Conservation (phyloP, 345 rosid species). For the Balakata baccata region DNA sequence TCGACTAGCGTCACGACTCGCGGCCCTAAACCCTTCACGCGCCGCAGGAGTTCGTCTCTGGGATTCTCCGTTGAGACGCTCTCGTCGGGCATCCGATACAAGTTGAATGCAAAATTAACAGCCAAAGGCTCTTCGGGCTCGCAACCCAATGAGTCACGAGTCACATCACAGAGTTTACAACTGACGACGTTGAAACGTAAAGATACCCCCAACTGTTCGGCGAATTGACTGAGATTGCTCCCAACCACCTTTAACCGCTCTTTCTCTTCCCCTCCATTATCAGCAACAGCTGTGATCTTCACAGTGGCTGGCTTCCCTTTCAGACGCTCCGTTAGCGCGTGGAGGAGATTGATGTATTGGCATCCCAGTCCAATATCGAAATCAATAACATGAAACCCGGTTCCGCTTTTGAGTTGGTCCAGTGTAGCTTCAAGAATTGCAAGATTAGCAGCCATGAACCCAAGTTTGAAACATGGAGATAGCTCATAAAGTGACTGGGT, state of each 20-base stretch:
- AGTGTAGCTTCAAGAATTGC: conserved; percentile 65
- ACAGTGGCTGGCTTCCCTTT: conserved; percentile 31
- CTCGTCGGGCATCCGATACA: conserved; percentile 76
- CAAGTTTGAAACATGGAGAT: conserved; percentile 80
- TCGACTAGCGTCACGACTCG: conserved; percentile 75
- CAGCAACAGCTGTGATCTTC: conserved; percentile 69
- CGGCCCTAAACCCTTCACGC: conserved; percentile 70
- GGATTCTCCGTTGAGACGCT: conserved; percentile 86
- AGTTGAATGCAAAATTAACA: conserved; percentile 77
- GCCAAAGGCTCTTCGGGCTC: conserved; percentile 62
- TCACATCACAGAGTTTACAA: conserved; percentile 47
- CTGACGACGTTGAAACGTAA: conserved; percentile 45
- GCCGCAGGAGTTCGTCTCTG: conserved; percentile 83
- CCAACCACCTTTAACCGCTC: conserved; percentile 45
- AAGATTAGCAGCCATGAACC: conserved; percentile 80
- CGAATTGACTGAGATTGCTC: conserved; percentile 42
- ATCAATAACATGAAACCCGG: conserved; percentile 66
- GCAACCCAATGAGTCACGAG: conserved; percentile 65
- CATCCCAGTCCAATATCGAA: conserved; percentile 78
- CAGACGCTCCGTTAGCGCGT: conserved; percentile 56
- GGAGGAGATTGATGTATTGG: conserved; percentile 65
- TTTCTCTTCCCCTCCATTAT: conserved; percentile 41
- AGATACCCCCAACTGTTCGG: conserved; percentile 40
- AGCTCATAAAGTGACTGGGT: conserved; percentile 60
- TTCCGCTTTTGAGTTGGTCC: conserved; percentile 35